Evolutionary conservation across 805 yeast genomes (phyloP).

Genomic region (Saccharomycopsis amapae): DNA sequence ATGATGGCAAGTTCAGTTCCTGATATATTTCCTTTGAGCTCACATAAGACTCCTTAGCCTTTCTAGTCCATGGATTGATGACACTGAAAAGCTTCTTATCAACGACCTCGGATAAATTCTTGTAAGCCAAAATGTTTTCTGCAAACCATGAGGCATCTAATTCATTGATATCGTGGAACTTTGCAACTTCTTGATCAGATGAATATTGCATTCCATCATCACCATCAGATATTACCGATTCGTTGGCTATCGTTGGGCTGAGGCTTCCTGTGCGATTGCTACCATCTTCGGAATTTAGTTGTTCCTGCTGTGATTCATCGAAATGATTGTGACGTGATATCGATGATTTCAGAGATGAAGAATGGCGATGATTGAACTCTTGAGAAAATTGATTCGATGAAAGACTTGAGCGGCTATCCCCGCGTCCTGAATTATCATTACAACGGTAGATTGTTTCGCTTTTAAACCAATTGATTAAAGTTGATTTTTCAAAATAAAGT

Average conservation of each 20-base stretch:
- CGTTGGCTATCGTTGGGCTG: not conserved
- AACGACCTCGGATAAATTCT: slow-evolving; percentile 66
- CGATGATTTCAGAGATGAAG: slow-evolving; percentile 8
- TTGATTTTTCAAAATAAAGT: slow-evolving; percentile 51
- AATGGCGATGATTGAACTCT: not conserved
- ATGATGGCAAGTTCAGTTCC: slow-evolving; percentile 66
- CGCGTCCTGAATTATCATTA: not conserved
- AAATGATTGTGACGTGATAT: not conserved
- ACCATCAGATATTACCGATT: too few relatives aligned
- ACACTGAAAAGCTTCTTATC: slow-evolving; percentile 59
- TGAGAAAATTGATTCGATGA: not conserved
- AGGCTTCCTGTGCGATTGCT: not conserved
- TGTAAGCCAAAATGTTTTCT: slow-evolving; percentile 25
- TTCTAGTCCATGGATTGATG: slow-evolving; percentile 73
- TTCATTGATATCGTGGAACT: slow-evolving; percentile 9
- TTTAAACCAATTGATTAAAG: slow-evolving; percentile 56
- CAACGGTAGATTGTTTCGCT: slow-evolving; percentile 4
- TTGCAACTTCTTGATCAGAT: not conserved
- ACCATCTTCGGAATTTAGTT: not conserved
- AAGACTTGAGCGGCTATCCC: not conserved
- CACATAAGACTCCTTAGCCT: slow-evolving; percentile 67
- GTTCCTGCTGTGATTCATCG: not conserved
- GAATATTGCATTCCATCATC: too few relatives aligned
- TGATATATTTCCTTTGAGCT: slow-evolving; percentile 55
- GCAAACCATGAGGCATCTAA: slow-evolving; percentile 16